Base-by-base conservation (phyloP, 2,329 filamentous ascomycete species). In the Aspergillus proliferans region DNA sequence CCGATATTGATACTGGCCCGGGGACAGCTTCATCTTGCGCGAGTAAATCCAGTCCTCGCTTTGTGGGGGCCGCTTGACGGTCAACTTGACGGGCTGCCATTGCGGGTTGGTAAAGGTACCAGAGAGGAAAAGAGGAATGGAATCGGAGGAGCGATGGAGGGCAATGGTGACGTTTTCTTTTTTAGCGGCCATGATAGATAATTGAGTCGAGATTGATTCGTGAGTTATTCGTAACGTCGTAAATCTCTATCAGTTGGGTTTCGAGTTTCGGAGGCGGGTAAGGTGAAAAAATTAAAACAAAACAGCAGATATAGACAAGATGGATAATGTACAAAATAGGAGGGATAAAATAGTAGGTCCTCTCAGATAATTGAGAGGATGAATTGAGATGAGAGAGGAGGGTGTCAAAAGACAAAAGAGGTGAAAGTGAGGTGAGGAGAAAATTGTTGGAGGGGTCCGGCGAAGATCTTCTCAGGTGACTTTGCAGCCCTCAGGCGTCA, bases 61-160 rank as follows among this genome's bases (percentile, higher is more conserved):
- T 55, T 38, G 57, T 50, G 26, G 49, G 51, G 14, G 50, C 40
- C 55, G 54, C 47, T 63, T 59, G 30, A 52, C 49, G 45, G 45
- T 55, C 12, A 63, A 54, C 48, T 63, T 57, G 46, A 63, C 42
- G 2, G 57, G 59, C 30, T 61, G 51, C 62, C 62, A 64, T 19
- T 59, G 51, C 42, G 62, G 61, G 7, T 62, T 54, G 40, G 62
- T 58, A 52, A 65, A 63, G 33, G 60, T 57, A 21, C 55, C 58
- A 26, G 56, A 56, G 41, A 65, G 50, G 47, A 58, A 64, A 48
- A 65, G 39, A 19, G 62, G 61, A 6, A 19, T 15, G 44, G 56
- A 54, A 42, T 59, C 54, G 24, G 54, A 54, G 26, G 58, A 56
- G 45, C 61, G 61, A 47, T 56, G 56, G 45, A 62, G 51, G 38